These are phyloP conservation scores for Plectosphaerella cucumerina DNA, from an alignment of 2,329 filamentous ascomycete genomes.

Conservation along the genomic window DNA sequence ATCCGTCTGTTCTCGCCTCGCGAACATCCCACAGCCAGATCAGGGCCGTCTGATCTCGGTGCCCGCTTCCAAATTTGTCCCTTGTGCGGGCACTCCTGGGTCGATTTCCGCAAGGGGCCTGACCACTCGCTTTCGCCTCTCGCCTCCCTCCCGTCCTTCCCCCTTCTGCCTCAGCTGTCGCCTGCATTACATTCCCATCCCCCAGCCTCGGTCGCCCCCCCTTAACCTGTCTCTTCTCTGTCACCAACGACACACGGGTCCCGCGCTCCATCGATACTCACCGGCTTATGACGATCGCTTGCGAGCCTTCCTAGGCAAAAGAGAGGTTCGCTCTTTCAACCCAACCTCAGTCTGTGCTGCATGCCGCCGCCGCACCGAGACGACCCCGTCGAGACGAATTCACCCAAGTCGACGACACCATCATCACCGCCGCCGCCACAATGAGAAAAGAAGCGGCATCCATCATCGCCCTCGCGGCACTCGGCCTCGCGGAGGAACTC, in stretches of 20 bases:
- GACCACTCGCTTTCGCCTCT: too few relatives aligned
- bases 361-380: too few relatives aligned
- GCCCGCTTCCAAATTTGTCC: not conserved
- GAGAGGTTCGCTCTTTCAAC: not conserved
- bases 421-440: not conserved
- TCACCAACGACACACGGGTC: not conserved
- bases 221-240: not conserved
- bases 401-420: not conserved
- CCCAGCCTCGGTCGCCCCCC: not conserved
- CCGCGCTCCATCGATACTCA: not conserved
- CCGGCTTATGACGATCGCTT: not conserved
- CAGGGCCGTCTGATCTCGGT: not conserved
- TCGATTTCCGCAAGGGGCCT: too few relatives aligned
- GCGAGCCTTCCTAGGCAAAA: too few relatives aligned
- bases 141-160: not conserved
- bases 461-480: constrained; percentile 21
- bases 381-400: too few relatives aligned
- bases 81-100: not conserved
- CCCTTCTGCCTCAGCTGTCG: not conserved
- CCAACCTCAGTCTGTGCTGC: too few relatives aligned
- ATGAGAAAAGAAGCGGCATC: constrained; percentile 23
- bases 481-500: constrained; percentile 24
- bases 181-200: not conserved
- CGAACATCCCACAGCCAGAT: not conserved
- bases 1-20: not conserved